Conservation (phyloP, 163 green algal species). For the Prototheca cutis region DNA sequence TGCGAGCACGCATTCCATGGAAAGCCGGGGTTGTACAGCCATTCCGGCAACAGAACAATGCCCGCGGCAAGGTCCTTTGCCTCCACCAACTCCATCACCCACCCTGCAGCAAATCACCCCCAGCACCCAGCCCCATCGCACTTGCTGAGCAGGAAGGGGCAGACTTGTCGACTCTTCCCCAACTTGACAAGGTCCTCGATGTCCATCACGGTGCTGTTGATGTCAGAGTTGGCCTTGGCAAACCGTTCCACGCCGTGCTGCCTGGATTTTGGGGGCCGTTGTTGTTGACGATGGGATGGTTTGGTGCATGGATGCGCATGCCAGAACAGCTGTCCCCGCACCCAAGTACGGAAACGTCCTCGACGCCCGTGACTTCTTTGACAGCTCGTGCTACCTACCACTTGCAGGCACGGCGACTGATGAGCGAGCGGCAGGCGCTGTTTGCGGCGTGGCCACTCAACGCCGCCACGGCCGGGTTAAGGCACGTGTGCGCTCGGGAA, state of each 20-base stretch:
- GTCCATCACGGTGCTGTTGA: constrained; percentile 57
- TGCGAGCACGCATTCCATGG: too few species aligned
- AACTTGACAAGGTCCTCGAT: constrained; percentile 81
- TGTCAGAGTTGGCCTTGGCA: constrained; percentile 32
- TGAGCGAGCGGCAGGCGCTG: constrained; percentile 54
- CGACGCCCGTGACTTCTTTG: too few species aligned
- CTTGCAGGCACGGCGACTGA: constrained; percentile 49
- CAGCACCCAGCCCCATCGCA: too few species aligned
- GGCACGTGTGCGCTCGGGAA: constrained; percentile 74
- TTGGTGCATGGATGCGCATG: too few species aligned
- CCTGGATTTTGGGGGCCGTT: constrained; percentile 11
- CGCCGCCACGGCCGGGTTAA: constrained; percentile 53
- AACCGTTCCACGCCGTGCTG: constrained; percentile 33
- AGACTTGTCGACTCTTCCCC: constrained; percentile 39
- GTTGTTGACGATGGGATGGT: neutral
- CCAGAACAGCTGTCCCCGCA: too few species aligned
- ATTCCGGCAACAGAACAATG: too few species aligned
- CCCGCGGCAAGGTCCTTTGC: too few species aligned
- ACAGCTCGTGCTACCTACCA: too few species aligned
- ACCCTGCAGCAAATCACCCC: too few species aligned
- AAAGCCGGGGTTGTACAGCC: too few species aligned
- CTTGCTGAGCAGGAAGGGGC: constrained; percentile 78
- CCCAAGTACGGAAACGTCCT: too few species aligned
- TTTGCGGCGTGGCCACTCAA: constrained; percentile 45
- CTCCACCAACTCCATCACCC: too few species aligned